Evolutionary conservation across 1,284 basidiomycete species (phyloP).

Genomic region (Trametes hirsuta): DNA sequence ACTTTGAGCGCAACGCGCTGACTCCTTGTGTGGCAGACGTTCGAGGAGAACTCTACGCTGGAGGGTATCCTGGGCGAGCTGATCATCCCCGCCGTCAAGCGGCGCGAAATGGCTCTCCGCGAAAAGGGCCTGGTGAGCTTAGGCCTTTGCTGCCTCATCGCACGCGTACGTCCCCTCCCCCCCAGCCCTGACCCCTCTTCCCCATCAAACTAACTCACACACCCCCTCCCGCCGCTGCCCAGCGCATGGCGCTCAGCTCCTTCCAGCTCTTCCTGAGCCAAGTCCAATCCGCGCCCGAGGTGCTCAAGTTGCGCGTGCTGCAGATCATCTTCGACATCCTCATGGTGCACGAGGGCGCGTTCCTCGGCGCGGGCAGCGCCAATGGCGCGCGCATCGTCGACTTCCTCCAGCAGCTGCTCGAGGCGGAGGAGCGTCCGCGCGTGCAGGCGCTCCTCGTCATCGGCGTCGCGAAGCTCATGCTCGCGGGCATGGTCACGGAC

Average conservation of each 20-base stretch:
- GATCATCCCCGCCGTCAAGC: slow-evolving; percentile 88
- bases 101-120: slow-evolving; percentile 83
- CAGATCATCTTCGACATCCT: slow-evolving; percentile 91
- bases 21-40: slow-evolving; percentile 51
- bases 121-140: slow-evolving; percentile 88
- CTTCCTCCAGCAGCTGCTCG: slow-evolving; percentile 78
- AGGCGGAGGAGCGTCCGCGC: slow-evolving; percentile 73
- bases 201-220: not conserved
- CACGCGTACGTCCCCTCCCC: slow-evolving; percentile 51
- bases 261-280: slow-evolving; percentile 92
- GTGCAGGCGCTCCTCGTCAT: slow-evolving; percentile 83
- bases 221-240: not conserved
- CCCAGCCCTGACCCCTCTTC: not conserved
- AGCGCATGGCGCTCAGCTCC: slow-evolving; percentile 90
- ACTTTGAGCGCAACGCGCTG: not conserved
- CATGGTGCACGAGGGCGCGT: slow-evolving; percentile 86
- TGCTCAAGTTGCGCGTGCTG: slow-evolving; percentile 81
- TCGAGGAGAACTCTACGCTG: slow-evolving; percentile 93
- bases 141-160: slow-evolving; percentile 91
- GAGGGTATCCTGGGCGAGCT: slow-evolving; percentile 90
- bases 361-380: slow-evolving; percentile 60
- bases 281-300: slow-evolving; percentile 76
- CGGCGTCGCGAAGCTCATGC: slow-evolving; percentile 89
- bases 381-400: slow-evolving; percentile 70
- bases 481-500: slow-evolving; percentile 83